Percentiles rank a stretch among this genome's conserved stretches.
phyloP scores from a whole-genome alignment of 495 filamentous ascomycete species.

The Xylaria flabelliformis region DNA sequence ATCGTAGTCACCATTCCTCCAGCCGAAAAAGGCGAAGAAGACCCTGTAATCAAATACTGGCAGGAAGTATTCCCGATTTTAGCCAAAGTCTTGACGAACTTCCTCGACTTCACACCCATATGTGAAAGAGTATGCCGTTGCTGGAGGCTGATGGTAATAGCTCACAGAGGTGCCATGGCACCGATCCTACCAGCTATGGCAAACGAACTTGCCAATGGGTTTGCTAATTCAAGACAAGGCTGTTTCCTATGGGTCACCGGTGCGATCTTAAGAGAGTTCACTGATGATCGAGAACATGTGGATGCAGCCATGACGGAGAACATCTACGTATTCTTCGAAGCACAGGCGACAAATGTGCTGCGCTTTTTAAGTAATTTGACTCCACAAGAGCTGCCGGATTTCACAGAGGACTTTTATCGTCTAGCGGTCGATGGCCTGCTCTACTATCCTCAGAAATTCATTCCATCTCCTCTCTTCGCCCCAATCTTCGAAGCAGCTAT shows the following conservation, averaged over 20 bases:
- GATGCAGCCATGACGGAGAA: slow-evolving; percentile 80
- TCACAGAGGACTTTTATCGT: slow-evolving; percentile 99
- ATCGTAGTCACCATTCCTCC: slow-evolving; percentile 73
- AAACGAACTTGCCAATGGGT: slow-evolving; percentile 82
- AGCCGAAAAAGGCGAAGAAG: slow-evolving; percentile 71
- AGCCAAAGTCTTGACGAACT: slow-evolving; percentile 81
- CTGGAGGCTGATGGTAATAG: slow-evolving; percentile 95
- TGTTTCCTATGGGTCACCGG: slow-evolving; percentile 98
- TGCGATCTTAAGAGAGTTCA: slow-evolving; percentile 93
- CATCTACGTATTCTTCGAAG: slow-evolving; percentile 93
- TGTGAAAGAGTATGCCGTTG: slow-evolving; percentile 92
- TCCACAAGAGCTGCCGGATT: slow-evolving; percentile 89
- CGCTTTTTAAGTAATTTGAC: slow-evolving; percentile 85
- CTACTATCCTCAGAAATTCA: slow-evolving; percentile 84
- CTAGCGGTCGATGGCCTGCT: slow-evolving; percentile 87
- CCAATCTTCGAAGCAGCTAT: slow-evolving; percentile 87
- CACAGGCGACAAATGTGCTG: slow-evolving; percentile 86
- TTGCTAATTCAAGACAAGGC: slow-evolving; percentile 84
- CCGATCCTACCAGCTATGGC: slow-evolving; percentile 86
- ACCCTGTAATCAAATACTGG: slow-evolving; percentile 96
- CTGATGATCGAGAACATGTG: slow-evolving; percentile 84
- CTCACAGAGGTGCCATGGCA: slow-evolving; percentile 86
- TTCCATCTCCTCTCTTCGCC: slow-evolving; percentile 75
- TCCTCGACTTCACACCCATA: slow-evolving; percentile 82
- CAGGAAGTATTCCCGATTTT: slow-evolving; percentile 89